Evolutionary conservation across 2,329 filamentous ascomycete species (phyloP), one percentile per base, ranked within the genome.

Genomic region (Elsinoe australis): DNA sequence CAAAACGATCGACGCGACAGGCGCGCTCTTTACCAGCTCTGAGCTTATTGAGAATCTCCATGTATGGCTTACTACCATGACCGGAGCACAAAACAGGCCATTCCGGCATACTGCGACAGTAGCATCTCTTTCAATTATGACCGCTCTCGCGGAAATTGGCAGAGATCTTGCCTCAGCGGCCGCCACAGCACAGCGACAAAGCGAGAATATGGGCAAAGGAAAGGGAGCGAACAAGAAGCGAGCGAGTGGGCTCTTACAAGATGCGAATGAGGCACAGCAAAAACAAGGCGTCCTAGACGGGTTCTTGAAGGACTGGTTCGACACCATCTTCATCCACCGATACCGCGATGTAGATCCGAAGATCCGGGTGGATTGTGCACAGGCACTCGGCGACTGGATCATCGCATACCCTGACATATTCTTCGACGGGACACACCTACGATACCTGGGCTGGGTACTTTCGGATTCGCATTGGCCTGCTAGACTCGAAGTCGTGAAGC

Each of bases 71-170:
- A 83, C 82, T 31, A 85, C 86, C 51, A 87, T 98, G 83, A 92
- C 90, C 2, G 92, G 87, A 3, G 89, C 88, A 0, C 76, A 80
- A 3, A 82, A 90, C 53, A 81, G 92, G 49, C 88, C 92, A 1
- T 95, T 98, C 67, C 79, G 92, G 54, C 92, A 98, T 66, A 98
- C 92, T 0, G 85, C 89, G 1, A 95, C 90, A 1, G 82, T 92
- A 0, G 82, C 90, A 18, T 83, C 86, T 1, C 71, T 96, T 26
- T 77, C 86, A 12, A 83, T 95, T 54, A 83, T 86, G 49, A 87
- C 80, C 26, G 79, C 85, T 0, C 71, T 96, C 19, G 89, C 87
- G 54, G 74, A 79, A 38, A 74, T 90, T 26, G 85, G 84, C 8
- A 78, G 78, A 47, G 78, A 82, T 24, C 75, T 92, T 21, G 80